A percentile compares a stretch with the other conserved stretches of the same genome.
phyloP scores from a whole-genome alignment of 352 stramenopile species.

The Phytophthora sp. region DNA sequence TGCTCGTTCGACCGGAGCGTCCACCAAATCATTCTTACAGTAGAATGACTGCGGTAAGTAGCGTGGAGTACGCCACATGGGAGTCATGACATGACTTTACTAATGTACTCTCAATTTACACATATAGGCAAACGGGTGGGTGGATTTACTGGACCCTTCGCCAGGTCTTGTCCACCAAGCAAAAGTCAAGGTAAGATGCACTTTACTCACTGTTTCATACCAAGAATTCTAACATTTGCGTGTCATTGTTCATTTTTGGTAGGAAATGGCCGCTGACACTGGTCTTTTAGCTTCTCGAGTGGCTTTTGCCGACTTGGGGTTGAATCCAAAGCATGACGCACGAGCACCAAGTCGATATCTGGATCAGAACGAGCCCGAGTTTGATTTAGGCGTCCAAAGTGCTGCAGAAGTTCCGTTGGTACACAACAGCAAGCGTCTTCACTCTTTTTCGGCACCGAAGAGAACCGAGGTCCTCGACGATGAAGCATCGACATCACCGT shows the following conservation, averaged over 20 bases:
- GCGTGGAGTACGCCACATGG: not conserved
- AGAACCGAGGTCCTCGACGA: constrained; percentile 35
- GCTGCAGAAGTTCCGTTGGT: constrained; percentile 12
- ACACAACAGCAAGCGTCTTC: constrained; percentile 39
- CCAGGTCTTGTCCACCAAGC: constrained; percentile 26
- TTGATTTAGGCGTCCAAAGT: constrained; percentile 14
- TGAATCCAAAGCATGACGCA: constrained; percentile 20
- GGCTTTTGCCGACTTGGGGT: constrained; percentile 28
- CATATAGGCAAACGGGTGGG: constrained; percentile 69
- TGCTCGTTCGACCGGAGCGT: constrained; percentile 67
- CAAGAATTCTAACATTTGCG: constrained; percentile 2
- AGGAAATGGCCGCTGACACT: constrained; percentile 21
- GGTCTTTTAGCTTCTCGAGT: constrained; percentile 21
- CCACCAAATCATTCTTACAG: constrained; percentile 81
- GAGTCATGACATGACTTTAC: too few species aligned
- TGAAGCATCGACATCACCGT: constrained; percentile 42
- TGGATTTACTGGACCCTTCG: constrained; percentile 56
- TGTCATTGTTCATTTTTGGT: not conserved
- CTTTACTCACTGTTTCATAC: not conserved
- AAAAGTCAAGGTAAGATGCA: constrained; percentile 28
- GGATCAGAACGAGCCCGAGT: constrained; percentile 18
- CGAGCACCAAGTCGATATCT: constrained; percentile 7
- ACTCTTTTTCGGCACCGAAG: constrained; percentile 57
- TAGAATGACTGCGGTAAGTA: constrained; percentile 69
- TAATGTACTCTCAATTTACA: not conserved